Base-by-base conservation (phyloP, 2,329 filamentous ascomycete species). In the Botryosphaeria dothidea region DNA sequence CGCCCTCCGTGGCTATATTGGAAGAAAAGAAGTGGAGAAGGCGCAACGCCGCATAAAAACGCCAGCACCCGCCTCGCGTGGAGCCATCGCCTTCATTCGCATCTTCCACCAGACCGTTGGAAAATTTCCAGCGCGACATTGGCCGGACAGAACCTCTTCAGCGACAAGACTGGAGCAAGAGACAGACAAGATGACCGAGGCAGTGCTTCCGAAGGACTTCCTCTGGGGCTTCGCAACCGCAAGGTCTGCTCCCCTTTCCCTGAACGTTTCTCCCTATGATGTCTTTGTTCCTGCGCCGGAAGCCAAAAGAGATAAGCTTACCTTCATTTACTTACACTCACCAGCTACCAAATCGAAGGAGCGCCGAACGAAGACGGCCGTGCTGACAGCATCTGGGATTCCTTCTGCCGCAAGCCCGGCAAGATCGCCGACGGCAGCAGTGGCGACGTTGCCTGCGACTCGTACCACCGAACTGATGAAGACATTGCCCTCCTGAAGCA, bases 341-440 rank as follows among this genome's bases (percentile, higher is more conserved):
- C 43, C 74, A 95, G 92, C 75, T 96, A 95, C 82, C 92, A 96
- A 77, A 91, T 96, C 71, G 92, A 96, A 82, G 92, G 92, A 65
- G 88, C 88, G 54, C 82, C 85, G 43, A 82, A 90, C 54, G 86
- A 89, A 73, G 92, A 94, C 74, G 92, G 92, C 69, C 90, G 92
- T 68, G 90, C 86, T 23, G 88, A 91, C 63, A 92, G 90, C 67
- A 95, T 96, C 77, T 96, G 92, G 92, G 92, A 96, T 79, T 89
- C 86, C n/a, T 96, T 96, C 81, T 93, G 90, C 79, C 86, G 86
- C 68, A 89, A 87, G 62, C 88, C 90, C 6, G 91, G 91, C 72
- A 96, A 95, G 80, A 93, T 95, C 72, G 91, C 92, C 64, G 90
- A 92, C 71, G 89, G 87, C 65, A 88, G 84, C 70, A 90, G 88